Base-by-base conservation (phyloP, 2,329 filamentous ascomycete species). In the Venturia oleaginea region DNA sequence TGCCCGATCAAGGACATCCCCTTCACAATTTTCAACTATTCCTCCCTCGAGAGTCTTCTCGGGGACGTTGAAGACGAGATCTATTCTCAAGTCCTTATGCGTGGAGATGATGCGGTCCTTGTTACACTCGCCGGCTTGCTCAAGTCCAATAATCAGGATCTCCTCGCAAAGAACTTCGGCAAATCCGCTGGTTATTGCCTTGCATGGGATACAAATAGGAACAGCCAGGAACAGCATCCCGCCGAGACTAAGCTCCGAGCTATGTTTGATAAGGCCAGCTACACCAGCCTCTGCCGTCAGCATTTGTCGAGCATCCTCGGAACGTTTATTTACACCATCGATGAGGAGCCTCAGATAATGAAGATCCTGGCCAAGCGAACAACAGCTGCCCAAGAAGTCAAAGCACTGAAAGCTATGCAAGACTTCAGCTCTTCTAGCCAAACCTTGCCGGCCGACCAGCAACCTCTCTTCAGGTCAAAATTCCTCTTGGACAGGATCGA, bases 111-210 rank as follows among this genome's bases (percentile, higher is more conserved):
- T 38, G 78, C 84, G 2, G 84, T 86, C 61, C 79, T 87, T 7
- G 74, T 81, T 48, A 80, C 84, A 22, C 75, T 97, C 38, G 84
- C 87, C 27, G 74, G 76, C 38, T 75, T 81, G 4, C 77, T 95
- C 24, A 79, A 79, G 0, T 74, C 79, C 11, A 75, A 82, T 0
- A 80, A 84, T 57, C 74, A 76, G 13, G 79, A 86, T 19, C 77
- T 96, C 32, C 74, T 96, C 17, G 78, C 81, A 37, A 75, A 78
- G 32, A 88, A 87, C 22, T 97, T 97, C 70, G 83, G 87, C 40
- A 94, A 89, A 72, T 83, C 86, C 3, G 83, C 92, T 68, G 91
- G 92, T 4, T 99, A 97, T 73, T 87, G 88, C 65, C 87, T 96
- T 69, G 88, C 90, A 4, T 86, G 88, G 72, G 90, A 68, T 37